Base-by-base conservation (phyloP, 352 stramenopile genomes). In the Globisporangium canariense region DNA sequence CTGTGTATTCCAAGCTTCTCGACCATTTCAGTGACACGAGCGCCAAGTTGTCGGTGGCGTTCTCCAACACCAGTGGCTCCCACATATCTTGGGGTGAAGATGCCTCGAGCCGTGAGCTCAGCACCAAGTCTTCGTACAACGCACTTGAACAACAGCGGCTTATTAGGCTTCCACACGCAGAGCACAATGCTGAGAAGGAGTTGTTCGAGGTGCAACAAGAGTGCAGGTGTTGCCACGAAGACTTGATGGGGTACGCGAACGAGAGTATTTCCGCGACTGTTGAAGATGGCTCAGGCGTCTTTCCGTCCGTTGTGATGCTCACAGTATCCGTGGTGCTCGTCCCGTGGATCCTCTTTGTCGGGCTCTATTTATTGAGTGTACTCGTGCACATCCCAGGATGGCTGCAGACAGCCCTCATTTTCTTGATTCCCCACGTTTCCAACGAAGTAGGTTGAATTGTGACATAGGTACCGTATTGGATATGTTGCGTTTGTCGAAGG, bases 281-380 rank as follows among this genome's bases (percentile, higher is more conserved):
- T 22, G 40, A 63, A 40, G 60, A 68, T 22, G 32, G 18, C 28
- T 43, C 60, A 34, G 53, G 52, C 2, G 34, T 54, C 1, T 71
- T 70, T 53, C 65, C 55, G 28, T 57, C 69, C 4, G 63, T 70
- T 10, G 62, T 65, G 14, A 16, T 71, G 28, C 20, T 69, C 11
- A 55, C 73, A 28, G 43, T 81, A 11, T 64, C 75, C 13, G 46
- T 72, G 14, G 50, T 77, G 2, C 34, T 75, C 14, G 51, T 69
- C 1, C 74, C 71, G 1, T 81, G 74, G 74, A 14, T 79, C 2
- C 36, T 79, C 4, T 77, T 81, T 32, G 65, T 36, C 13, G 22
- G 30, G 22, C 53, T 67, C 52, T 38, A 53, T 59, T n/a, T 68
- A 25, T 54, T 56, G 5, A 41, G 30, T 20, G 57, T 41, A 25